Conservation (phyloP, 2,329 filamentous ascomycete species). For the Penicillium digitatum region DNA sequence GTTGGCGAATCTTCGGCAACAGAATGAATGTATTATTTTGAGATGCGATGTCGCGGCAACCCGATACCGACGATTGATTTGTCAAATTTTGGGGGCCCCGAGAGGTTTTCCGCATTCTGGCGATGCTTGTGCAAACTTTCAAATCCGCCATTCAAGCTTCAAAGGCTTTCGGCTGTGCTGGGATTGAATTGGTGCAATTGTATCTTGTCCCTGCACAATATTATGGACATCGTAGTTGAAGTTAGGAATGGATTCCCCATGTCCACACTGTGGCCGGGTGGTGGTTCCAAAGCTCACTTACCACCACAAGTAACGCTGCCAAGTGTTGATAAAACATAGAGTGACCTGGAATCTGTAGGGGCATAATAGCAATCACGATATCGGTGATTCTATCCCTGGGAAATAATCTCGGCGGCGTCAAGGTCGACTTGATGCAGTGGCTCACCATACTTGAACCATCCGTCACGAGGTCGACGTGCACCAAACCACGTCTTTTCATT, state of each 20-base stretch:
- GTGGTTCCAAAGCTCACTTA: background rate
- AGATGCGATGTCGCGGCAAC: constrained; percentile 37
- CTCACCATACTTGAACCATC: too few species aligned
- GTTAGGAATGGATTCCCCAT: background rate
- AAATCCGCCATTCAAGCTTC: constrained; percentile 6
- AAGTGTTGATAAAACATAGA: background rate
- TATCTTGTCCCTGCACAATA: too few species aligned
- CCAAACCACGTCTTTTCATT: too few species aligned
- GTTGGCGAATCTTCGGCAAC: constrained; percentile 45
- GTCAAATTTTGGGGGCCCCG: constrained; percentile 32
- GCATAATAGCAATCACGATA: background rate
- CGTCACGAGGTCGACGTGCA: too few species aligned
- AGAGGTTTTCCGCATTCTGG: constrained; percentile 22
- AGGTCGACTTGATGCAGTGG: too few species aligned
- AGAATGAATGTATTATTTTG: constrained; percentile 40
- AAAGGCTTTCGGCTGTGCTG: constrained; percentile 45
- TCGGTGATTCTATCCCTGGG: background rate
- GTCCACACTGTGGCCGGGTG: background rate
- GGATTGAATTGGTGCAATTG: constrained; percentile 38
- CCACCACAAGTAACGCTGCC: too few species aligned
- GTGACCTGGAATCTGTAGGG: background rate
- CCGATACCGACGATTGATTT: constrained; percentile 32
- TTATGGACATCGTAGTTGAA: background rate
- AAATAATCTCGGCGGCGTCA: too few species aligned
- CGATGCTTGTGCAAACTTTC: constrained; percentile 23